Base-by-base conservation (phyloP, 257 asterid species). In the Solanum acaule region DNA sequence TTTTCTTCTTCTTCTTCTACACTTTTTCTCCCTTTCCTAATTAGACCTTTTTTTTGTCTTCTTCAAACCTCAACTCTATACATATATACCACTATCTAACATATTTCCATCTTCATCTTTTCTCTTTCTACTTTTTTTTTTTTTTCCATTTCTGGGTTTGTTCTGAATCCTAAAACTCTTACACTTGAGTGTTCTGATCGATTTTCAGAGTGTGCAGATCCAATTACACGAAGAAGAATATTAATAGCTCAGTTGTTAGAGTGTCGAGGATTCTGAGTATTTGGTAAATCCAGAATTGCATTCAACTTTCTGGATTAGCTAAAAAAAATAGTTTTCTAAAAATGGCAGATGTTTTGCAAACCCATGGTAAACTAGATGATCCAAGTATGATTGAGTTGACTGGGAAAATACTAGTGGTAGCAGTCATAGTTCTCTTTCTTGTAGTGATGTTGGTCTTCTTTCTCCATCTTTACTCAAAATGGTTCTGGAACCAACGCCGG, bases 401-500 rank as follows among this genome's bases (percentile, higher is more conserved):
- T 2, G 98, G 96, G 31, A 95, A 91, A 89, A 89, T 97, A 86
- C 93, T 95, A 95, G 91, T 95, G 89, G 94, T 89, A 29, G 95
- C 94, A 12, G 89, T 93, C 2, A 87, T 95, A 11, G 88, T 94
- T 61, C 94, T 97, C 84, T 91, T 94, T 83, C 91, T 95, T 0
- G 96, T 96, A 10, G 89, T 96, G 3, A 88, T 91, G 68, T 88
- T 93, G 16, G 93, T 96, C 16, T 96, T 94, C 88, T 92, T 92
- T 85, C 91, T 96, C 73, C 96, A 96, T 73, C 90, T 95, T 77
- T 96, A 95, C 90, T 94, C 98, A 92, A 96, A 91, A 88, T 93
- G 97, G 95, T 95, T 90, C 92, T 92, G 94, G 95, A 88, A 91
- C 83, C 95, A 95, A 89, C 96, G 93, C 90, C 96, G 87, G 38